Evolutionary conservation across 805 yeast species (phyloP), one percentile per base, ranked within the genome.

Genomic region (Candida argentea): DNA sequence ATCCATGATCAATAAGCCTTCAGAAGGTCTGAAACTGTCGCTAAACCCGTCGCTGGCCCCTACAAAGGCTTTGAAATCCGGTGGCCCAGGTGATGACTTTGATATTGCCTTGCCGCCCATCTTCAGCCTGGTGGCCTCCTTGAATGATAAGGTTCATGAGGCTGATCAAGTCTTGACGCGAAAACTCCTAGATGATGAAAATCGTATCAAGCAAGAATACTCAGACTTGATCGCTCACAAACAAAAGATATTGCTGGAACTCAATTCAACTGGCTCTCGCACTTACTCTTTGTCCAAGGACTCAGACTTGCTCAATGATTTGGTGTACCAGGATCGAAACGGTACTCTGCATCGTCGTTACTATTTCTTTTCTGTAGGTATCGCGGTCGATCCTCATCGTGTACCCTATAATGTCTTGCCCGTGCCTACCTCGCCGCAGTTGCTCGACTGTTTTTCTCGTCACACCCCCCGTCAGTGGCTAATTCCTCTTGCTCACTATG

Each of bases 181-280:
- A 6, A 47, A 41, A 13, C 20, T 54, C 17, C 30, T n/a, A 2
- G 30, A 34, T 7, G 52, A 47, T 7, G 42, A 40, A 16, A 24
- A 16, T 6, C 32, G 39, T 24, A 34, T 39, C 11, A 26, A 25
- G 13, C 29, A 31, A 16, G 44, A 50, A 24, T 39, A 34, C 27
- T 29, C 33, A 5, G 28, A 23, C 16, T 32, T 48, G 24, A 27
- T 36, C 25, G 13, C 10, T 5, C 28, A 38, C 9, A 47, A 42
- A 21, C 26, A 26, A 6, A 22, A 30, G 20, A 20, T 55, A 8
- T 14, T 56, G 22, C 27, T 21, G 4, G 62, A 56, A 28, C 35
- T 57, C 24, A 57, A 55, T 37, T 55, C 50, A 25, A 54, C 54
- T 30, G 61, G 60, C 13, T 35, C 52, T 8, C n/a, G n/a, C n/a